Conservation (phyloP, 192 early-diverging fungal genomes). For the Umbelopsis sp. region DNA sequence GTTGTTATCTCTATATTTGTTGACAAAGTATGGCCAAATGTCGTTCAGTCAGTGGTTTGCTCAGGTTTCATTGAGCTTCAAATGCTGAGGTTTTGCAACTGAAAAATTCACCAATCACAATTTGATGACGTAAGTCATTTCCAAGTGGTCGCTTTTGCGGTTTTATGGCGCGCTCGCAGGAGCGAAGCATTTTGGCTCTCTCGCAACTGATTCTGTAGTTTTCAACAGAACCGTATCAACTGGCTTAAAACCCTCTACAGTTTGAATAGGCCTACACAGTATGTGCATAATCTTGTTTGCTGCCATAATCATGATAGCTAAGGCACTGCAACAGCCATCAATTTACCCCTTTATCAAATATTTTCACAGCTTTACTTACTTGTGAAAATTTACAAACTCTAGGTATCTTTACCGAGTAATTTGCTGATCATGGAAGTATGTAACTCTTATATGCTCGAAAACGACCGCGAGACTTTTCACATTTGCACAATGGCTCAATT, state of each 20-base stretch:
- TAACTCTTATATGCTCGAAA: not conserved
- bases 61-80: too few relatives aligned
- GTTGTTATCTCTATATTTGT: too few relatives aligned
- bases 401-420: slow-evolving; percentile 17
- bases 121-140: not conserved
- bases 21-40: too few relatives aligned
- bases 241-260: slow-evolving; percentile 7
- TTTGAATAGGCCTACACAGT: slow-evolving; percentile 9
- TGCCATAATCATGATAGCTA: not conserved
- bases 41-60: too few relatives aligned
- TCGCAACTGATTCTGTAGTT: slow-evolving; percentile 17
- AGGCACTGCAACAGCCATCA: not conserved
- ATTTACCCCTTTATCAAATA: slow-evolving; percentile 4
- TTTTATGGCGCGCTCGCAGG: slow-evolving; percentile 4
- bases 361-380: slow-evolving; percentile 2
- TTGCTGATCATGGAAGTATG: slow-evolving; percentile 19
- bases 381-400: not conserved
- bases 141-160: not conserved
- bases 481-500: not conserved
- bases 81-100: too few relatives aligned
- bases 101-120: not conserved
- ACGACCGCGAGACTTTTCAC: not conserved
- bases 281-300: not conserved
- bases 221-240: slow-evolving; percentile 4
- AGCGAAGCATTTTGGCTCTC: not conserved